A percentile compares a stretch with the other conserved stretches of the same genome.
phyloP scores from a whole-genome alignment of 2,329 filamentous ascomycete genomes.

The Thermoascus crustaceus region DNA sequence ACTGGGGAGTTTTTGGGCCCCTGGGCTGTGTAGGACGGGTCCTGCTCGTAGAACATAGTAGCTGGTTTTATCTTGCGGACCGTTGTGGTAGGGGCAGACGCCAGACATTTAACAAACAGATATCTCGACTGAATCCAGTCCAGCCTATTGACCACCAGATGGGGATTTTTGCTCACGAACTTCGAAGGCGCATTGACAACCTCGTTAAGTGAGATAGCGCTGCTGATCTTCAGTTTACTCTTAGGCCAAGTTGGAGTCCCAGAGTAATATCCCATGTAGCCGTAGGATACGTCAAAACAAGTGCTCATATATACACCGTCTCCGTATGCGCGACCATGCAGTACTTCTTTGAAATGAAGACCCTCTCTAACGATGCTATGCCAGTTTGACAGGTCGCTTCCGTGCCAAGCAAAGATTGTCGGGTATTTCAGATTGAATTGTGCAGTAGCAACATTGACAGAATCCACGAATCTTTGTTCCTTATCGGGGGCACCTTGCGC shows the following conservation, averaged over 20 bases:
- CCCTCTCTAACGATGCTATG: constrained; percentile 81
- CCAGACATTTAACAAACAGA: constrained; percentile 53
- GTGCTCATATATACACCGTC: constrained; percentile 75
- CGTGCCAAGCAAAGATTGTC: constrained; percentile 82
- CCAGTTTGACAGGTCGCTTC: constrained; percentile 70
- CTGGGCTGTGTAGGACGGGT: constrained; percentile 27
- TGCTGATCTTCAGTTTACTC: constrained; percentile 53
- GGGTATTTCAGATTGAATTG: constrained; percentile 44
- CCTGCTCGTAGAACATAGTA: constrained; percentile 26
- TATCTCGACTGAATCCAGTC: constrained; percentile 91
- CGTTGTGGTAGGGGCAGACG: not conserved
- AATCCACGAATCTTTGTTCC: constrained; percentile 63
- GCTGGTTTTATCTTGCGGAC: constrained; percentile 3
- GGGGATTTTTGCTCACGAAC: constrained; percentile 50
- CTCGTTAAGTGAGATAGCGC: constrained; percentile 70
- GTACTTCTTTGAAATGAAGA: constrained; percentile 57
- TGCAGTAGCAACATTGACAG: constrained; percentile 41
- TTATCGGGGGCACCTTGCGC: constrained; percentile 84
- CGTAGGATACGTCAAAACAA: constrained; percentile 47
- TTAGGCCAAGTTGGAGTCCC: constrained; percentile 59
- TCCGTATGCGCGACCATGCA: constrained; percentile 63
- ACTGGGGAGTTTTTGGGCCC: constrained; percentile 34
- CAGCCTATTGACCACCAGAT: constrained; percentile 64
- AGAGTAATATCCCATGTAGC: constrained; percentile 36
- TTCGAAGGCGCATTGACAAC: constrained; percentile 64